Evolutionary conservation across 164 flowering plant species (phyloP).

Genomic region (Litsea cubeba): DNA sequence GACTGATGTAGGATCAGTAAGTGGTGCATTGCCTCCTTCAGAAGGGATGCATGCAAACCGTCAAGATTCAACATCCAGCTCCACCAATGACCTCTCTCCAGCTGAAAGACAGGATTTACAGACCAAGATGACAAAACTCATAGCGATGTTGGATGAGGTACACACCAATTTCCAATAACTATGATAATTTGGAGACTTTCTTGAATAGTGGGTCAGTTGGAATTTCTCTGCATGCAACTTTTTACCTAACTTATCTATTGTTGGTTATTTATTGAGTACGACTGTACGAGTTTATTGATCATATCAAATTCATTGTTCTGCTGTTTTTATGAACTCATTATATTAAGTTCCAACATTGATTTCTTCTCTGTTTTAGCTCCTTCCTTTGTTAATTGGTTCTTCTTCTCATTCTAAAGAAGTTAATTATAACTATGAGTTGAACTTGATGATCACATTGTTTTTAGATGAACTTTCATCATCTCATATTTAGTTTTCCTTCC

Average conservation of each 20-base stretch:
- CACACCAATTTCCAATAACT: slow-evolving; percentile 4
- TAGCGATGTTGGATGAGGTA: slow-evolving; percentile 87
- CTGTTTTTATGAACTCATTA: neutral
- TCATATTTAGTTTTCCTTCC: no score
- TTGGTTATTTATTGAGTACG: neutral
- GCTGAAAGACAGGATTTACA: slow-evolving; percentile 66
- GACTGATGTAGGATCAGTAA: slow-evolving; percentile 26
- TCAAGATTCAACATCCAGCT: slow-evolving; percentile 31
- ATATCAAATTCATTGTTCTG: no score
- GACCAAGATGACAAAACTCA: slow-evolving; percentile 63
- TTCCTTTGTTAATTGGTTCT: neutral
- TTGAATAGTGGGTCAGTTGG: neutral
- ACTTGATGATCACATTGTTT: no score
- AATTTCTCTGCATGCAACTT: neutral
- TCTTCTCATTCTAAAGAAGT: no score
- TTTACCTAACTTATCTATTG: neutral
- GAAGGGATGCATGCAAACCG: slow-evolving; percentile 27
- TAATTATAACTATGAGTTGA: no score
- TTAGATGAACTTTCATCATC: no score
- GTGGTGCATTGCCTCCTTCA: slow-evolving; percentile 16
- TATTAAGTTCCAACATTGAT: neutral
- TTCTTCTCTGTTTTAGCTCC: neutral
- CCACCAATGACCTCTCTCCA: slow-evolving; percentile 47
- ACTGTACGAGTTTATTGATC: no score
- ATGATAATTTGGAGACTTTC: neutral